Percentiles rank a stretch among this genome's conserved stretches.
Evolutionary conservation across 257 asterid species (phyloP).

Genomic region (Nemophila menziesii): DNA sequence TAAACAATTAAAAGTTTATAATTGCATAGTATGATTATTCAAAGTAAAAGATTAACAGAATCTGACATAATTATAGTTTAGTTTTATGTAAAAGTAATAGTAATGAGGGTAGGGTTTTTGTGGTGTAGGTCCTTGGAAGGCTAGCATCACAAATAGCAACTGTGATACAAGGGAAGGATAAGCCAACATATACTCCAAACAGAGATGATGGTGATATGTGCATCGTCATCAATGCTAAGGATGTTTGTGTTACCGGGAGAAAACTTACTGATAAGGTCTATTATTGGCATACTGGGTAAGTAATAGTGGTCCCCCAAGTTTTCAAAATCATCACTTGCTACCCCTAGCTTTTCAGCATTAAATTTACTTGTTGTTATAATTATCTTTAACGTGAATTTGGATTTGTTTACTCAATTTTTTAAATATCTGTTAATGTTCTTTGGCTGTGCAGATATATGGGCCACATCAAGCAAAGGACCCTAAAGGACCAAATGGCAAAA

Average conservation of each 20-base stretch:
- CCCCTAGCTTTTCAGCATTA: too few species aligned
- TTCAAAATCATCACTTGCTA: too few species aligned
- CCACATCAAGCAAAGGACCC: conserved; percentile 86
- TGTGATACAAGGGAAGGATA: conserved; percentile 94
- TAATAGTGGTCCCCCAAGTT: background rate
- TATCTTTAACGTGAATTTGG: conserved; percentile 4
- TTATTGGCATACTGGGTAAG: conserved; percentile 90
- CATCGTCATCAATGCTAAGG: conserved; percentile 76
- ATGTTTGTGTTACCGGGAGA: conserved; percentile 80
- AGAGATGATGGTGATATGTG: conserved; percentile 90
- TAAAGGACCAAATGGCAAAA: conserved; percentile 94
- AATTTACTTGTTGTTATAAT: conserved; percentile 1
- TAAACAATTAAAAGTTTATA: too few species aligned
- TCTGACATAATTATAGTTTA: too few species aligned
- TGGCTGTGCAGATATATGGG: conserved; percentile 56
- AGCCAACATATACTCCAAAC: conserved; percentile 73
- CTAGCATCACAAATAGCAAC: conserved; percentile 83
- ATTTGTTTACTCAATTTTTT: background rate
- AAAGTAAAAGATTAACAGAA: too few species aligned
- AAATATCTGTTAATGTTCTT: background rate
- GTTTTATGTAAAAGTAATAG: background rate
- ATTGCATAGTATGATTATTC: too few species aligned
- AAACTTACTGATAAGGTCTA: conserved; percentile 89
- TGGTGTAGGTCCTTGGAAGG: conserved; percentile 71
- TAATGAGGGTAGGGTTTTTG: conserved; percentile 3